Conservation (phyloP, 495 filamentous ascomycete genomes). For the Tuber brumale region DNA sequence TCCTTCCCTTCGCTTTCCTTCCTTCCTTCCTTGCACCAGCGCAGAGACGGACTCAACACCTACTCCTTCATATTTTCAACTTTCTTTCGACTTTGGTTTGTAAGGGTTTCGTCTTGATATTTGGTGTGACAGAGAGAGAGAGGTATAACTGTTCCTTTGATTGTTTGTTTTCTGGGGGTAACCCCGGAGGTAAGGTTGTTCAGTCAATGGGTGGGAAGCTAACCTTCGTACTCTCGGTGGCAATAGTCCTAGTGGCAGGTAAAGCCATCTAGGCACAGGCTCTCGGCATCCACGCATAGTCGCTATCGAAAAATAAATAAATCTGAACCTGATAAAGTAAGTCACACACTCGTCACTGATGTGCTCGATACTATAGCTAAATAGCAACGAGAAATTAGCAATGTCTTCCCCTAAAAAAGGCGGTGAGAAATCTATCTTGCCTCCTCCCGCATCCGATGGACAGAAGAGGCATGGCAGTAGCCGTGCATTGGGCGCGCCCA, state of each 20-base stretch:
- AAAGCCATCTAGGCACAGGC: background rate
- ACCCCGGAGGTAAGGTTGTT: background rate
- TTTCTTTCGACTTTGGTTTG: background rate
- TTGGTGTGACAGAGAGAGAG: background rate
- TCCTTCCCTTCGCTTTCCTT: background rate
- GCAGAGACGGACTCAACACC: background rate
- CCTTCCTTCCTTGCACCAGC: background rate
- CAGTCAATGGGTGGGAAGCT: background rate
- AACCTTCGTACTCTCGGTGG: background rate
- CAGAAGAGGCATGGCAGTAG: background rate
- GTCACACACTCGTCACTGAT: background rate
- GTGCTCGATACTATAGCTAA: background rate
- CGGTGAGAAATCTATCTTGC: background rate
- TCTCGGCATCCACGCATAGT: background rate
- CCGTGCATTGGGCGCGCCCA: background rate
- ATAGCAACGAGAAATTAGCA: background rate
- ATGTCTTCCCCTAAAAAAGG: background rate
- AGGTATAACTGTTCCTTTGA: background rate
- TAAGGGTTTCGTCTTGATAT: background rate
- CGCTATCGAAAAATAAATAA: background rate
- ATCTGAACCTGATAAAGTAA: background rate
- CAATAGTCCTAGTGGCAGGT: background rate
- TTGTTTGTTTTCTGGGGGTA: background rate
- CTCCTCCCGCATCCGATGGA: background rate
- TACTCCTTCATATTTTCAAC: background rate